Evolutionary conservation across 2,329 filamentous ascomycete genomes (phyloP).

Genomic region (Verticillium alfalfae): DNA sequence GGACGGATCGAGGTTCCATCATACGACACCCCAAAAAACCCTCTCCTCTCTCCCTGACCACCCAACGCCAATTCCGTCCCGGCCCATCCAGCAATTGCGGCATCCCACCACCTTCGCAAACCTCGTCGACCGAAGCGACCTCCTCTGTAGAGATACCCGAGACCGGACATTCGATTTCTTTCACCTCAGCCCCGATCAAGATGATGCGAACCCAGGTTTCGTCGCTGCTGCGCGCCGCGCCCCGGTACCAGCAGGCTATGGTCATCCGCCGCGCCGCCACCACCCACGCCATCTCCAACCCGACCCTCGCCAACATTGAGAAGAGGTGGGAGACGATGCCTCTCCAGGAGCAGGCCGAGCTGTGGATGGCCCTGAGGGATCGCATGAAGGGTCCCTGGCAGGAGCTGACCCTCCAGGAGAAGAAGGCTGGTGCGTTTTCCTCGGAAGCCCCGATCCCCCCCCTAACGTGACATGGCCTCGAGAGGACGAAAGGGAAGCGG

Average conservation of each 20-base stretch:
- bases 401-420: constrained; percentile 91
- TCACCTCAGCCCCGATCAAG: constrained; percentile 18
- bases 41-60: constrained; percentile 9
- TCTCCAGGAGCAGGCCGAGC: constrained; percentile 96
- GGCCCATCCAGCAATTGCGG: not conserved
- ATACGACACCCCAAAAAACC: constrained; percentile 14
- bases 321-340: constrained; percentile 99
- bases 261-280: constrained; percentile 51
- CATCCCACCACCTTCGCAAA: constrained; percentile 1
- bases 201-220: constrained; percentile 53
- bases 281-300: constrained; percentile 94
- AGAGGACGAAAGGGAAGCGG: not conserved
- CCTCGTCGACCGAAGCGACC: constrained; percentile 25
- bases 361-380: constrained; percentile 98
- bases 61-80: constrained; percentile 1
- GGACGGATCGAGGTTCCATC: constrained; percentile 1
- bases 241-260: constrained; percentile 26
- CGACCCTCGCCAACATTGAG: constrained; percentile 95
- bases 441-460: not conserved
- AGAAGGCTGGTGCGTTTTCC: constrained; percentile 90
- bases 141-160: constrained; percentile 10
- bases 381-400: constrained; percentile 98
- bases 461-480: constrained; percentile 1
- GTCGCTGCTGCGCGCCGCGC: constrained; percentile 45
- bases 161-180: constrained; percentile 8